These are phyloP conservation scores for Coniochaeta prunicola DNA, from an alignment of 2,329 filamentous ascomycete species.

Conservation along the genomic window DNA sequence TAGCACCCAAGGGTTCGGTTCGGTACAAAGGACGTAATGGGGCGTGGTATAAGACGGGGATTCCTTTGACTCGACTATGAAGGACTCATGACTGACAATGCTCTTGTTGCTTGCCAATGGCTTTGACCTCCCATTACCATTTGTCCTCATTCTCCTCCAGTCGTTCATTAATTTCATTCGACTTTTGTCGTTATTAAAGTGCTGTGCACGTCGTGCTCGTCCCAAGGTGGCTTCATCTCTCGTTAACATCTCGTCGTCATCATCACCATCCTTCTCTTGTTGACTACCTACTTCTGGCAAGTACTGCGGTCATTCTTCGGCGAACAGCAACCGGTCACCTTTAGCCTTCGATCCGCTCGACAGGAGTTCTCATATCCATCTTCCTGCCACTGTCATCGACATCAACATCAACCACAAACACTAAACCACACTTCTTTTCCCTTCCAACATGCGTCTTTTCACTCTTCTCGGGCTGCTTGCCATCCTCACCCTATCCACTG, in stretches of 20 bases:
- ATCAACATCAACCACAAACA: neutral
- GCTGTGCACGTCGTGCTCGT: neutral
- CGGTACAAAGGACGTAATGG: neutral
- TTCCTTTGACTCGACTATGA: neutral
- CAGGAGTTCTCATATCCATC: conserved; percentile 1
- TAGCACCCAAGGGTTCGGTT: too few relatives aligned
- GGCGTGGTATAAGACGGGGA: neutral
- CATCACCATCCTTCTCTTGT: neutral
- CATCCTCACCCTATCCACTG: conserved; percentile 29
- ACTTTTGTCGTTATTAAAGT: neutral
- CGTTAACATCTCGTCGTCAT: neutral
- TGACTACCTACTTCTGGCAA: neutral
- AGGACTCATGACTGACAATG: neutral
- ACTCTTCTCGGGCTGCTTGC: conserved; percentile 25
- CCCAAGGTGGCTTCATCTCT: neutral
- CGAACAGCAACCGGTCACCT: neutral
- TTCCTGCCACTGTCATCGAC: conserved; percentile 2
- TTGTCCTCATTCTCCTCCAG: neutral
- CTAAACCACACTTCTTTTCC: neutral
- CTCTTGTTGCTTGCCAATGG: neutral
- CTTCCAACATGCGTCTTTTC: conserved; percentile 27
- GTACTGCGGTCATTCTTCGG: neutral
- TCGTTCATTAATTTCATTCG: neutral
- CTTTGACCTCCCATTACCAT: neutral
- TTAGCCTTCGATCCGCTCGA: neutral